Conservation (phyloP, 352 stramenopile genomes). For the Phytophthora tubulina region DNA sequence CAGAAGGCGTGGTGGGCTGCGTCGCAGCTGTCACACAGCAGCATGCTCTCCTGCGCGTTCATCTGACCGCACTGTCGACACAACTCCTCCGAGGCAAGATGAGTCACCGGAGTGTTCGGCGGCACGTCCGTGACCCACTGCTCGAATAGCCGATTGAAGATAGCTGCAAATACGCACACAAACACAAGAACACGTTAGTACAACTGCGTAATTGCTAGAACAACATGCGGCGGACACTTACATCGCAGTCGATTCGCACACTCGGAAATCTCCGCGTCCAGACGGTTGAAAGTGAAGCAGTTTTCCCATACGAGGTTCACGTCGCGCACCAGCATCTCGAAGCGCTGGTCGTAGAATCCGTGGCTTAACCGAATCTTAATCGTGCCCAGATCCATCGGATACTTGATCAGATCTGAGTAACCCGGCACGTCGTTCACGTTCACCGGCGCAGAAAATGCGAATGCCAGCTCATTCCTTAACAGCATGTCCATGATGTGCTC, state of each 20-base stretch:
- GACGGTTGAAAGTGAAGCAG: constrained; percentile 86
- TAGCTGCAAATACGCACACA: constrained; percentile 46
- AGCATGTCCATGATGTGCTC: constrained; percentile 71
- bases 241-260: constrained; percentile 80
- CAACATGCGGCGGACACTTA: constrained; percentile 41
- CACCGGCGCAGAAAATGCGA: constrained; percentile 77
- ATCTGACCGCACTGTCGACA: constrained; percentile 74
- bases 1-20: constrained; percentile 88
- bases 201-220: background rate
- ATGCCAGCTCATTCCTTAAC: constrained; percentile 70
- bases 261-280: constrained; percentile 85
- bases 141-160: constrained; percentile 86
- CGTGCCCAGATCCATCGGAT: constrained; percentile 94
- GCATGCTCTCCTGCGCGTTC: constrained; percentile 77
- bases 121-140: constrained; percentile 71
- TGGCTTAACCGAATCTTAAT: constrained; percentile 80
- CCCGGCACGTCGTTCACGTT: constrained; percentile 73
- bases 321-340: constrained; percentile 66
- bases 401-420: constrained; percentile 75
- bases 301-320: constrained; percentile 87
- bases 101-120: constrained; percentile 55
- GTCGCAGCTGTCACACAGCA: constrained; percentile 89
- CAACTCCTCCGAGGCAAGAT: constrained; percentile 74
- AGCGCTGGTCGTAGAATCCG: constrained; percentile 70
- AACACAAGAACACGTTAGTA: constrained; percentile 25